These are phyloP conservation scores for Fusarium coffeatum DNA, from an alignment of 2,329 filamentous ascomycete genomes.

Conservation along the genomic window DNA sequence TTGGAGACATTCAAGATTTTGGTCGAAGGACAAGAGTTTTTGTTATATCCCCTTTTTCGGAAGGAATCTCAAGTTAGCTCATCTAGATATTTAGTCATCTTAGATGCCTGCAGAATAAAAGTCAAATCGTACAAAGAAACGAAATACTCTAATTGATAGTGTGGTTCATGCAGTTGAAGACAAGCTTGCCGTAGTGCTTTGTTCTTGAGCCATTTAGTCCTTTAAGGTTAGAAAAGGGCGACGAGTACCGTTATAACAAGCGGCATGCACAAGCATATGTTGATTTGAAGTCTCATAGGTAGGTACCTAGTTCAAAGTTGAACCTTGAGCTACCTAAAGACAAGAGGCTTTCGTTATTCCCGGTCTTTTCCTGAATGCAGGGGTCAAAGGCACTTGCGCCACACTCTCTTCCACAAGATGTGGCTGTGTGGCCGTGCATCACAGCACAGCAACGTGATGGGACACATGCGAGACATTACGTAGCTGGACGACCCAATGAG, in stretches of 20 bases:
- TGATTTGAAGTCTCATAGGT: neutral
- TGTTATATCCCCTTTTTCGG: neutral
- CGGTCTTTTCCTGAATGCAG: neutral
- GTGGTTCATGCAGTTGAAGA: neutral
- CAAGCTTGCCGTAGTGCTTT: neutral
- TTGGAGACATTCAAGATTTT: neutral
- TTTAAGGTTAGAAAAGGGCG: neutral
- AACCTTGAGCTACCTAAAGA: neutral
- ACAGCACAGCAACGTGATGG: constrained; percentile 5
- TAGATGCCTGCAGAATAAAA: neutral
- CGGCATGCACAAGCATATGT: neutral
- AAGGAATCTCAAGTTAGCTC: neutral
- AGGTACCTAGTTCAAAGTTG: neutral
- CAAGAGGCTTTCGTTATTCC: neutral
- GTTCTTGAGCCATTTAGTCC: neutral
- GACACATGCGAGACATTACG: constrained; percentile 31
- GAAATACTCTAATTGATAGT: neutral
- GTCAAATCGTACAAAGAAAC: neutral
- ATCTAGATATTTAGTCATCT: neutral
- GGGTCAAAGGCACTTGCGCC: neutral
- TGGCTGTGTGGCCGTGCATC: constrained; percentile 23
- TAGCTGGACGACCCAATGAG: constrained; percentile 46
- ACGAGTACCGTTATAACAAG: neutral
- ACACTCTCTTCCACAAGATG: neutral
- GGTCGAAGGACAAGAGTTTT: neutral